These are phyloP conservation scores for Cordyceps javanica DNA, from an alignment of 2,329 filamentous ascomycete species.

Conservation along the genomic window DNA sequence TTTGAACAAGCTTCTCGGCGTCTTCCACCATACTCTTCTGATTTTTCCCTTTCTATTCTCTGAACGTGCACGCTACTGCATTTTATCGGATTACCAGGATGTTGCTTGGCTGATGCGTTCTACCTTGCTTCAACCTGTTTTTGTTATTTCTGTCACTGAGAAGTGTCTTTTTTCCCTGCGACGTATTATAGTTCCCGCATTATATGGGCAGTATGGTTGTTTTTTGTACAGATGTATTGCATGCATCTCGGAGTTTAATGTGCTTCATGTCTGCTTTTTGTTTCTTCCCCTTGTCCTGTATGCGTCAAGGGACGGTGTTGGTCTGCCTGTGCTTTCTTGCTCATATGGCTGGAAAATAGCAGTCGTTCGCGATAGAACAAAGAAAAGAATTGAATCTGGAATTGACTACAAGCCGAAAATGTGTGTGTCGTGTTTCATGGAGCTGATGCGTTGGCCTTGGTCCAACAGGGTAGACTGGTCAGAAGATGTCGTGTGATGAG, in stretches of 20 bases:
- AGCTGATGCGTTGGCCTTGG: not conserved
- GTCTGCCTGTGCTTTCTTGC: not conserved
- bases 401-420: not conserved
- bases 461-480: not conserved
- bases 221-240: not conserved
- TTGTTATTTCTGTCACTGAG: not conserved
- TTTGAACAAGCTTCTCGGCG: not conserved
- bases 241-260: not conserved
- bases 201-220: conserved; percentile 2
- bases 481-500: not conserved
- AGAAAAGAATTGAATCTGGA: not conserved
- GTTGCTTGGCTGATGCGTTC: not conserved
- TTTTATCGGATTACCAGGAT: not conserved
- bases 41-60: not conserved
- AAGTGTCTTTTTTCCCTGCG: not conserved
- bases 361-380: not conserved
- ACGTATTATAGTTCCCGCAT: not conserved
- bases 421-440: not conserved
- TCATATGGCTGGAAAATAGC: not conserved
- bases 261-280: not conserved
- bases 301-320: not conserved
- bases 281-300: not conserved
- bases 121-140: not conserved
- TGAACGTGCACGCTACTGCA: not conserved
- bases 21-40: not conserved